These are phyloP conservation scores for Trebouxiophyceae sp. DNA, from an alignment of 163 green algal genomes.

Conservation along the genomic window DNA sequence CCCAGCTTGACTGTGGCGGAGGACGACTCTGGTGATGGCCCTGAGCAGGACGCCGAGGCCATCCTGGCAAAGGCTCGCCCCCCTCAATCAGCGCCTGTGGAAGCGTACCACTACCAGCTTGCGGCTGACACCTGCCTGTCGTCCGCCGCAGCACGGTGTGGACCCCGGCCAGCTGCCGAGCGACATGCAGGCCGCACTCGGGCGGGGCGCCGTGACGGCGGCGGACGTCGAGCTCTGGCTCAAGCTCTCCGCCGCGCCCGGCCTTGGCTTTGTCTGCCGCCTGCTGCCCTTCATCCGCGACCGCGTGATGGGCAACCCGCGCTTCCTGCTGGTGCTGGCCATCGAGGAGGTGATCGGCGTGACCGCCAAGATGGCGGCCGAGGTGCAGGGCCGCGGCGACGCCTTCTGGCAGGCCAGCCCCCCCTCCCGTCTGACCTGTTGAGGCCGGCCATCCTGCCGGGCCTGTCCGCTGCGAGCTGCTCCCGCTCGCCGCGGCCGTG, in stretches of 20 bases:
- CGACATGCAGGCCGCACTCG: conserved; percentile 13
- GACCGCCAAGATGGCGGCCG: conserved; percentile 20
- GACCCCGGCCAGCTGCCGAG: background rate
- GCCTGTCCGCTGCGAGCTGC: too few species aligned
- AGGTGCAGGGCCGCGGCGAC: conserved; percentile 13
- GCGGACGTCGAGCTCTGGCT: conserved; percentile 18
- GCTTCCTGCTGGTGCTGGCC: conserved; percentile 26
- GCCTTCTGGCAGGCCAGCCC: conserved; percentile 16
- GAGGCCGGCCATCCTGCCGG: too few species aligned
- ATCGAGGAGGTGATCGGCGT: conserved; percentile 25
- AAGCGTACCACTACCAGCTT: too few species aligned
- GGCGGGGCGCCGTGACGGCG: conserved; percentile 8
- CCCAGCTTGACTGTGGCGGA: too few species aligned
- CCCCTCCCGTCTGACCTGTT: background rate
- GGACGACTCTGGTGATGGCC: too few species aligned
- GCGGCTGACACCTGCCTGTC: too few species aligned
- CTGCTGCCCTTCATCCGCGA: conserved; percentile 12
- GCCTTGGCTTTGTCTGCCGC: conserved; percentile 11
- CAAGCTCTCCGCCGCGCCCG: conserved; percentile 1
- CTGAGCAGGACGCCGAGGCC: too few species aligned
- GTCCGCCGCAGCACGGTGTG: background rate
- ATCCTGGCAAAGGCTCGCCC: too few species aligned
- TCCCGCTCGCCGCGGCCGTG: too few species aligned
- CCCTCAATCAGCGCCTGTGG: too few species aligned
- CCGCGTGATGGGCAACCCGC: conserved; percentile 15